A percentile compares a stretch with the other conserved stretches of the same genome.
Evolutionary conservation across 2,329 filamentous ascomycete genomes (phyloP).

Genomic region (Aspergillus eucalypticola): DNA sequence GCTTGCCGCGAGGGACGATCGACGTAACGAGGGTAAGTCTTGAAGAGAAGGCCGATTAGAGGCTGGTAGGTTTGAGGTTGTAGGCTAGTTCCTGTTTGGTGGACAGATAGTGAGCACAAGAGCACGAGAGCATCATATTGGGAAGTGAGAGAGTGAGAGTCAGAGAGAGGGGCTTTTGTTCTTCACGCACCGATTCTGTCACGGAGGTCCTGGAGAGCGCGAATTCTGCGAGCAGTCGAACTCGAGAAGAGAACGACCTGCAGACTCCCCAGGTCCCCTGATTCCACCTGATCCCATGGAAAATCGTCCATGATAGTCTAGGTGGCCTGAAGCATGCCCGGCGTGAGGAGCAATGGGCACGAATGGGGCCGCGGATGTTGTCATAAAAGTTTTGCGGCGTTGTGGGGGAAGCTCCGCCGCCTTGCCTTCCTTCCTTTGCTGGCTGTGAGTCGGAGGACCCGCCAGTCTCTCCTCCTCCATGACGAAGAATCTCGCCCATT

Average conservation of each 20-base stretch:
- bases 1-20: conserved; percentile 82
- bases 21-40: conserved; percentile 82
- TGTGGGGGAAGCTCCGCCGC: conserved; percentile 27
- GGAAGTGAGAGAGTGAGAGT: not conserved
- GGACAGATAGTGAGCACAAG: not conserved
- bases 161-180: conserved; percentile 10
- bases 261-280: conserved; percentile 43
- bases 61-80: conserved; percentile 34
- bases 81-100: conserved; percentile 33
- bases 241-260: conserved; percentile 43
- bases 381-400: conserved; percentile 44
- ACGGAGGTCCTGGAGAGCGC: conserved; percentile 46
- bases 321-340: conserved; percentile 34
- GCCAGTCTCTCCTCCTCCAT: conserved; percentile 23
- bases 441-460: not conserved
- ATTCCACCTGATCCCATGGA: conserved; percentile 48
- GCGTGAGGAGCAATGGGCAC: conserved; percentile 17
- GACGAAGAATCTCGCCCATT: not conserved
- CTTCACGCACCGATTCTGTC: conserved; percentile 43
- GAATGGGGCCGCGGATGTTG: conserved; percentile 35
- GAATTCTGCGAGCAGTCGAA: conserved; percentile 44
- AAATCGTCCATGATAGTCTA: conserved; percentile 42
- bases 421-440: conserved; percentile 15
- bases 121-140: conserved; percentile 16
- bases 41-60: conserved; percentile 74